These are phyloP conservation scores for Oidium heveae DNA, from an alignment of 2,329 filamentous ascomycete genomes.

Conservation along the genomic window DNA sequence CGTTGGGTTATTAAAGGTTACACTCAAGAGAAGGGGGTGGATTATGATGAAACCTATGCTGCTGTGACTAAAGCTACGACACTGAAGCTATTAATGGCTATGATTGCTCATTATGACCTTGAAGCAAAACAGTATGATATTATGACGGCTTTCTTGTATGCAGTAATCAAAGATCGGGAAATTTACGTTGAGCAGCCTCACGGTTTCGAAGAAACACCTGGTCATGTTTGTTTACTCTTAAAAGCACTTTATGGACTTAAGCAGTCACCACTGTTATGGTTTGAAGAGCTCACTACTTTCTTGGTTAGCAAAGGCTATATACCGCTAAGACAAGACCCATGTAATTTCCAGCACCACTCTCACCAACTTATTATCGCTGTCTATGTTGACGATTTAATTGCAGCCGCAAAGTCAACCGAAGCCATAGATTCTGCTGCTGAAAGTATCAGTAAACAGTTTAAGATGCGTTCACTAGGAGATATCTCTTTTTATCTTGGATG, in stretches of 20 bases:
- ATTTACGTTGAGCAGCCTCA: neutral
- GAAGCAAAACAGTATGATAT: neutral
- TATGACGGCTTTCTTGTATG: neutral
- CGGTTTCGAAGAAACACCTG: neutral
- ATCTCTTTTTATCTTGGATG: neutral
- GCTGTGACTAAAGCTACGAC: neutral
- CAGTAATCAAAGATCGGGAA: neutral
- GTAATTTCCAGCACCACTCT: neutral
- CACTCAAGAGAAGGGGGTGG: neutral
- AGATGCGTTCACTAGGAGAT: neutral
- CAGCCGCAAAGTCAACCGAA: neutral
- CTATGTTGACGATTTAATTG: neutral
- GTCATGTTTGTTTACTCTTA: neutral
- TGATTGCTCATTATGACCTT: slow-evolving; percentile 1
- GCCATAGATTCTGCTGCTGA: neutral
- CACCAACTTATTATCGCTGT: neutral
- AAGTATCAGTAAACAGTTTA: neutral
- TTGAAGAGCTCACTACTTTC: neutral
- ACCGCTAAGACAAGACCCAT: neutral
- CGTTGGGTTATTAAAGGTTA: neutral
- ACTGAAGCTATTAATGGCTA: neutral
- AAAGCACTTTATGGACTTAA: neutral
- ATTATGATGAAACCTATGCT: neutral
- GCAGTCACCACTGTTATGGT: neutral
- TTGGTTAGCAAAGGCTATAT: neutral